Evolutionary conservation across 129 eudicot species (phyloP).

Genomic region (Chrysanthemum seticuspe): DNA sequence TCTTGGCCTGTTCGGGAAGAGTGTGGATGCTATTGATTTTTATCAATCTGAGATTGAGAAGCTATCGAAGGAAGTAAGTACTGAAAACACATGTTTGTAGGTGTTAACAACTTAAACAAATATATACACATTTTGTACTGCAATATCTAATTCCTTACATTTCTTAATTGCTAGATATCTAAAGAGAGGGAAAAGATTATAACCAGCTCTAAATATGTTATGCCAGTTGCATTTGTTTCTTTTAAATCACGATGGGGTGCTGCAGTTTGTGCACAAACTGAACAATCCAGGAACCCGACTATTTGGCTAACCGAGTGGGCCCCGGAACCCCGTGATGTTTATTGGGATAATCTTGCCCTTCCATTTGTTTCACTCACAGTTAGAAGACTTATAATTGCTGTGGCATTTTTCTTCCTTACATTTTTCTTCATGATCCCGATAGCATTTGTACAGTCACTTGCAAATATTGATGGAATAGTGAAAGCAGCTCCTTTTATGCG

Average conservation of each 20-base stretch:
- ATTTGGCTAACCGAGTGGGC: constrained; percentile 93
- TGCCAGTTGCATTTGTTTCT: constrained; percentile 90
- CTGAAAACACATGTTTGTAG: background rate
- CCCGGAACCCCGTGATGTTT: constrained; percentile 94
- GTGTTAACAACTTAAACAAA: background rate
- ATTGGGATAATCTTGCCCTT: constrained; percentile 79
- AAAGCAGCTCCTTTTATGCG: constrained; percentile 62
- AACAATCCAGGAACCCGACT: constrained; percentile 80
- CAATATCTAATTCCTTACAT: constrained; percentile 6
- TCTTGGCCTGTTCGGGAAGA: constrained; percentile 62
- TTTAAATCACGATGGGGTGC: constrained; percentile 91
- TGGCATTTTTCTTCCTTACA: constrained; percentile 83
- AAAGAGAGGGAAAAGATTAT: constrained; percentile 55
- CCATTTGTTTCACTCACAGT: constrained; percentile 77
- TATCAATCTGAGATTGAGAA: constrained; percentile 48
- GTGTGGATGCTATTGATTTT: constrained; percentile 69
- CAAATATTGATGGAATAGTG: constrained; percentile 73
- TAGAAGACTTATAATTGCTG: constrained; percentile 59
- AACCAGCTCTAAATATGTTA: constrained; percentile 46
- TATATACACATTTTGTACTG: background rate
- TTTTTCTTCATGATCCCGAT: constrained; percentile 91
- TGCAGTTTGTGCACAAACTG: constrained; percentile 93
- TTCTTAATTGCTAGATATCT: constrained; percentile 42
- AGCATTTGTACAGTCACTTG: constrained; percentile 77
- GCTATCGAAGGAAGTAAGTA: constrained; percentile 51